These are phyloP conservation scores for Dipteronia sinensis DNA, from an alignment of 345 rosid species.

Conservation along the genomic window DNA sequence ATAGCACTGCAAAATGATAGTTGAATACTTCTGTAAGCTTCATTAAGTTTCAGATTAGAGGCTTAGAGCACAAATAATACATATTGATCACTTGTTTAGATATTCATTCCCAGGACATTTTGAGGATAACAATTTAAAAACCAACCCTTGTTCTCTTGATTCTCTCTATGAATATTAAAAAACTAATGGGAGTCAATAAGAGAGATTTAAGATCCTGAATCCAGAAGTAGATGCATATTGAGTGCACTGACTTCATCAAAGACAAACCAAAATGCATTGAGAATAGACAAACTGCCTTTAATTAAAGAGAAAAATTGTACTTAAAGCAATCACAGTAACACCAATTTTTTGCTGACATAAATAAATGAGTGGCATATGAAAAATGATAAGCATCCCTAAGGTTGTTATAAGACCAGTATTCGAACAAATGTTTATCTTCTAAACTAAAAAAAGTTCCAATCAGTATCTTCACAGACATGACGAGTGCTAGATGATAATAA, in stretches of 20 bases:
- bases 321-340: constrained; percentile 4
- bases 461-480: background rate
- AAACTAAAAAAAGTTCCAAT: background rate
- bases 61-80: background rate
- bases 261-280: background rate
- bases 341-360: background rate
- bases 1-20: constrained; percentile 64
- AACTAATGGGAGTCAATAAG: background rate
- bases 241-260: background rate
- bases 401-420: background rate
- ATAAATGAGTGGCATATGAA: background rate
- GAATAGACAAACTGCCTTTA: background rate
- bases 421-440: constrained; percentile 10
- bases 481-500: background rate
- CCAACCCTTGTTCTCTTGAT: background rate
- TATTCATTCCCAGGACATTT: background rate
- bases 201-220: background rate
- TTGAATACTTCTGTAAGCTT: constrained; percentile 13
- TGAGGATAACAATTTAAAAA: constrained; percentile 6
- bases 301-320: background rate
- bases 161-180: background rate
- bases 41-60: background rate
- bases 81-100: background rate
- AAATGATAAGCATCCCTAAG: background rate
- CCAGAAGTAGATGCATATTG: constrained; percentile 4